Conservation (phyloP, 169 alveolate genomes). For the Babesia bigemina region DNA sequence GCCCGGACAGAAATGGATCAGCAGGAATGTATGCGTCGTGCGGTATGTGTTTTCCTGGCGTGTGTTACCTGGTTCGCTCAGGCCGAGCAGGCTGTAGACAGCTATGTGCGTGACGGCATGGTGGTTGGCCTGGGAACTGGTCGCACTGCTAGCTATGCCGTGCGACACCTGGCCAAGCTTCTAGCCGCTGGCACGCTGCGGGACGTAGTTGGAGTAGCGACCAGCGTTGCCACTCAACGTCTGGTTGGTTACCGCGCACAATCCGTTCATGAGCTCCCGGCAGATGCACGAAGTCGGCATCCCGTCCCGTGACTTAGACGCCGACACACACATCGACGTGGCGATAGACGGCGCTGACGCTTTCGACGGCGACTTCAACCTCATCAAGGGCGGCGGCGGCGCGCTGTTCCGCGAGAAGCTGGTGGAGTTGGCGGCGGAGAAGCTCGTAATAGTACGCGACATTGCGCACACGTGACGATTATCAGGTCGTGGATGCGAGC, state of each 20-base stretch:
- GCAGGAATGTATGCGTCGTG: constrained; percentile 46
- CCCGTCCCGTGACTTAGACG: constrained; percentile 68
- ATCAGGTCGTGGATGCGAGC: constrained; percentile 72
- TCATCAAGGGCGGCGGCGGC: constrained; percentile 87
- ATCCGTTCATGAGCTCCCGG: neutral
- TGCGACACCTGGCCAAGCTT: constrained; percentile 76
- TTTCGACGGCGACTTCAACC: constrained; percentile 70
- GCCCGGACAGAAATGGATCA: constrained; percentile 15
- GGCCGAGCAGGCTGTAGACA: constrained; percentile 84
- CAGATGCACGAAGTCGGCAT: constrained; percentile 78
- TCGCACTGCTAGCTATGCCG: constrained; percentile 77
- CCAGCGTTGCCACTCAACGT: constrained; percentile 76
- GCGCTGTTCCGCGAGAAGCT: constrained; percentile 84
- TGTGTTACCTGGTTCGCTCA: neutral
- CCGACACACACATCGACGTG: constrained; percentile 65
- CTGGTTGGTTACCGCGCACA: constrained; percentile 47
- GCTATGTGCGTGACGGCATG: constrained; percentile 73
- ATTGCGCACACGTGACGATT: neutral
- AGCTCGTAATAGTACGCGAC: constrained; percentile 68
- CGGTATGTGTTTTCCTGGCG: constrained; percentile 16
- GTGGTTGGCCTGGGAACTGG: constrained; percentile 86
- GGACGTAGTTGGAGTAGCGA: constrained; percentile 75
- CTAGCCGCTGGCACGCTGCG: constrained; percentile 67
- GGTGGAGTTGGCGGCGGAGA: constrained; percentile 73
- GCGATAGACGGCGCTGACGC: constrained; percentile 88